Evolutionary conservation across 495 filamentous ascomycete genomes (phyloP), one percentile per base, ranked within the genome.

Genomic region (Mycothermus thermophilus): DNA sequence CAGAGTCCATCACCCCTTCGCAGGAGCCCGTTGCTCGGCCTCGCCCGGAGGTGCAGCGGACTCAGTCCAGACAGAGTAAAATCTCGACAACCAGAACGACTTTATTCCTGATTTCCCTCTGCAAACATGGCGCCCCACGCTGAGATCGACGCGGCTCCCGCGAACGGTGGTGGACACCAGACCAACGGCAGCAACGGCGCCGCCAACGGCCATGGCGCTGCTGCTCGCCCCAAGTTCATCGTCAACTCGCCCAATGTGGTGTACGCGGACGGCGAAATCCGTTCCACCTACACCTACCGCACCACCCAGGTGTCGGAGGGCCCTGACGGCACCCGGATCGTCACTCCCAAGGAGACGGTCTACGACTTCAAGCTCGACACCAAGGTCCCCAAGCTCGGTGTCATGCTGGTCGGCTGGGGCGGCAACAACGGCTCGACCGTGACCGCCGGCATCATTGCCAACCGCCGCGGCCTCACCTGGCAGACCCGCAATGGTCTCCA

Each of bases 341-440:
- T 83, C 40, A 76, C 73, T 27, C 90, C 90, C 46, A 82, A 83
- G 67, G 78, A 93, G 62, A 85, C 79, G 38, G 63, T 77, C 45
- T 96, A 96, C 60, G 76, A 95, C 67, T 96, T 97, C 82, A 93
- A 93, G 72, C 80, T 90, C 52, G 81, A 93, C 53, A 84, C 85
- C 54, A 83, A 83, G 58, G 72, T 95, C 26, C 83, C 83, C 59
- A 95, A 93, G 71, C 71, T 83, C 40, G 90, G 90, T 51, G 69
- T 93, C 67, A 95, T 97, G 90, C 74, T 97, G 52, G 92, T 96
- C 42, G 90, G 90, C 41, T 90, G 77, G 83, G 90, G 90, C 63
- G 90, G 90, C 50, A 97, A 97, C 77, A 96, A 97, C 56, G 90
- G 90, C 50, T 80, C 83, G 43, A 97, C 90, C 43, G 84, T 96